Evolutionary conservation across 139 green algal species (phyloP).

Genomic region (Mesostigma viride): DNA sequence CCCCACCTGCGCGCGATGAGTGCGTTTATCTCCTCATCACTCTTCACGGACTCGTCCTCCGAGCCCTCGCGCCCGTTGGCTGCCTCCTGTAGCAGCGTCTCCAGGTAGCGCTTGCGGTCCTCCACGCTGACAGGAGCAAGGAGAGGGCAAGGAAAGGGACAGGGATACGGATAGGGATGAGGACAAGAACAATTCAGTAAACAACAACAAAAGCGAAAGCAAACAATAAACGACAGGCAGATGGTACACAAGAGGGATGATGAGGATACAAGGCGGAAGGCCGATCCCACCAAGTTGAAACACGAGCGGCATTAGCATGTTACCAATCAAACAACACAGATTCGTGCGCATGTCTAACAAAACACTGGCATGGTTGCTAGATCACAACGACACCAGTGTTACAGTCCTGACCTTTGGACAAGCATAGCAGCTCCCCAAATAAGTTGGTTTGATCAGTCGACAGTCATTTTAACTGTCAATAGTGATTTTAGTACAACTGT

Average conservation of each 20-base stretch:
- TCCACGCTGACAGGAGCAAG: slow-evolving; percentile 17
- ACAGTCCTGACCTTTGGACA: too few relatives aligned
- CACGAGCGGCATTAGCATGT: background rate
- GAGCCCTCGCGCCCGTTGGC: background rate
- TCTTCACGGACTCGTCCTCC: background rate
- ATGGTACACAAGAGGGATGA: background rate
- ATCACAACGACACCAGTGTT: too few relatives aligned
- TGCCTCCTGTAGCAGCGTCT: slow-evolving; percentile 16
- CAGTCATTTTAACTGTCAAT: too few relatives aligned
- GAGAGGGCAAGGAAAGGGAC: too few relatives aligned
- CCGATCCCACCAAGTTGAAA: background rate
- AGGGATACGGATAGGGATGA: too few relatives aligned
- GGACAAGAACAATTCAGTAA: background rate
- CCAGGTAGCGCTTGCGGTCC: slow-evolving; percentile 19
- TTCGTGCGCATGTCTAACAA: too few relatives aligned
- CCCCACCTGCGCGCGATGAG: slow-evolving; percentile 19
- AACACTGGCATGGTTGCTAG: too few relatives aligned
- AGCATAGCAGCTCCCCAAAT: too few relatives aligned
- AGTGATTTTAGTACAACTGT: too few relatives aligned
- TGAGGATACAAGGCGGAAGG: background rate
- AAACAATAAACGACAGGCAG: background rate
- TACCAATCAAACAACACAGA: too few relatives aligned
- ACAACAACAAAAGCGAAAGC: background rate
- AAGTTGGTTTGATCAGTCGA: too few relatives aligned
- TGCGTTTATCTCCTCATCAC: slow-evolving; percentile 9